These are phyloP conservation scores for Fusarium papillatum DNA, from an alignment of 2,329 filamentous ascomycete genomes.

Conservation along the genomic window DNA sequence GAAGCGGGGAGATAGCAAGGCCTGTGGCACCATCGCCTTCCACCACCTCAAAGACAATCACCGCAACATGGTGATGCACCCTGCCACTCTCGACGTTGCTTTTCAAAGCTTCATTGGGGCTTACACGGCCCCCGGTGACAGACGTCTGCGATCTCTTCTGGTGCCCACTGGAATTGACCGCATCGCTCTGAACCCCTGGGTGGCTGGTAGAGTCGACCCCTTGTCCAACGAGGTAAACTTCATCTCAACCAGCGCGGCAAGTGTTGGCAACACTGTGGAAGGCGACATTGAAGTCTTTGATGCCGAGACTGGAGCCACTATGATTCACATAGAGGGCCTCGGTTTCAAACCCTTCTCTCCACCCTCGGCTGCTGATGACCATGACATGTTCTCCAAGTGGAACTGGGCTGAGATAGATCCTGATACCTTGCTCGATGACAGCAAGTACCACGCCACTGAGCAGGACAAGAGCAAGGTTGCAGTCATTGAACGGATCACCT, in stretches of 20 bases:
- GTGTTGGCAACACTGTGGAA: background rate
- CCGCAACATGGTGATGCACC: constrained; percentile 16
- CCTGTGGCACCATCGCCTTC: background rate
- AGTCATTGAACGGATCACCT: background rate
- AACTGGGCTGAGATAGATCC: background rate
- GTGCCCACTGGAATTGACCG: constrained; percentile 5
- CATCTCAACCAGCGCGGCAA: background rate
- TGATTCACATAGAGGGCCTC: background rate
- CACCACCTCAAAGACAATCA: background rate
- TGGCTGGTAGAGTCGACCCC: background rate
- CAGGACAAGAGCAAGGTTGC: background rate
- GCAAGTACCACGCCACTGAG: background rate
- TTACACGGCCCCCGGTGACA: constrained; percentile 1
- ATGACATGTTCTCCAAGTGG: background rate
- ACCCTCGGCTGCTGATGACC: background rate
- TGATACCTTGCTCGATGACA: background rate
- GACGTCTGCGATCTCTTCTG: background rate
- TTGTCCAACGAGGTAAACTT: background rate
- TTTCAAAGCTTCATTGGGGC: constrained; percentile 6
- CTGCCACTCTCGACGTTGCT: constrained; percentile 5
- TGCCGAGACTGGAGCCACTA: background rate
- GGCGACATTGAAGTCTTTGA: background rate
- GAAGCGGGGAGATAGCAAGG: constrained; percentile 18
- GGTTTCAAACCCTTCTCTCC: background rate
- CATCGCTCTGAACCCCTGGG: background rate